These are phyloP conservation scores for Mortierella sp. DNA, from an alignment of 371 early-diverging fungal genomes.

Conservation along the genomic window DNA sequence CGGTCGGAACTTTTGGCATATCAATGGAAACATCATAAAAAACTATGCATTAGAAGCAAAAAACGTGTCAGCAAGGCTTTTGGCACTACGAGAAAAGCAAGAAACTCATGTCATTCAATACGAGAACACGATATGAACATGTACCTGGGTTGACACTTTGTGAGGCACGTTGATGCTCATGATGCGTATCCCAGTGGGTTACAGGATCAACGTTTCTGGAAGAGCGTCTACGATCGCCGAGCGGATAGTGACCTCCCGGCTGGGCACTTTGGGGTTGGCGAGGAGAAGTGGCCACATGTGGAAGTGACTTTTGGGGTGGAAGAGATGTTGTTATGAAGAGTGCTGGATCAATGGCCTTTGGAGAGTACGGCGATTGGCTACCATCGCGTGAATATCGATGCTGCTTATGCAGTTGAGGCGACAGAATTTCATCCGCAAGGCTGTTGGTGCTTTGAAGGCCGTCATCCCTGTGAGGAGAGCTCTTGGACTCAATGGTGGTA, in stretches of 20 bases:
- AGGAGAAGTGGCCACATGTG: background rate
- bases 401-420: background rate
- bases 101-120: background rate
- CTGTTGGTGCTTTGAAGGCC: background rate
- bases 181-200: background rate
- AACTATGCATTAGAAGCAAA: background rate
- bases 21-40: background rate
- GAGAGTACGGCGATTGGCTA: background rate
- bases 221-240: background rate
- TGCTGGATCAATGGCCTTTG: background rate
- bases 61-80: background rate
- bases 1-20: background rate
- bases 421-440: background rate
- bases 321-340: background rate
- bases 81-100: background rate
- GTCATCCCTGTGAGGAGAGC: background rate
- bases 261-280: background rate
- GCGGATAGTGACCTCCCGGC: background rate
- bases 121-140: background rate
- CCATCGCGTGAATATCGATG: background rate
- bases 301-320: background rate
- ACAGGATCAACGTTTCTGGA: background rate
- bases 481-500: background rate
- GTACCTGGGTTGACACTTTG: background rate
- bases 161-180: background rate